phyloP scores from a whole-genome alignment of 495 filamentous ascomycete species.

The Bacidia gigantensis region DNA sequence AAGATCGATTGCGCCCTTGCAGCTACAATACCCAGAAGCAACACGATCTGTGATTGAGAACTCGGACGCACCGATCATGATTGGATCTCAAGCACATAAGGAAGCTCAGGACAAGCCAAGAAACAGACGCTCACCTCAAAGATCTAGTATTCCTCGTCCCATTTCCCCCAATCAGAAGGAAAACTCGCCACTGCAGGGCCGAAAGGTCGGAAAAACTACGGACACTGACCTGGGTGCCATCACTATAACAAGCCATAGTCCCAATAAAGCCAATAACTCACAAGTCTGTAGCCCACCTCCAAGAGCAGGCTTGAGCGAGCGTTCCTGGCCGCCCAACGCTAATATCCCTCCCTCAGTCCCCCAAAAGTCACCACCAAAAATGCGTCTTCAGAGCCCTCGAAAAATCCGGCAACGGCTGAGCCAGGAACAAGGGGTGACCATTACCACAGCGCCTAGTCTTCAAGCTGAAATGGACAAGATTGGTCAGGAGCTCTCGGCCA shows the following conservation, averaged over 20 bases:
- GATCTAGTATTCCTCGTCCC: constrained; percentile 11
- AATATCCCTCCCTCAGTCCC: constrained; percentile 23
- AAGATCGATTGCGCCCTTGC: background rate
- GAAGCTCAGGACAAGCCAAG: background rate
- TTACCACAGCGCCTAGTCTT: constrained; percentile 50
- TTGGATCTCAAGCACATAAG: constrained; percentile 3
- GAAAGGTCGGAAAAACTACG: background rate
- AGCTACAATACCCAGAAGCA: background rate
- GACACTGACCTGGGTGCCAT: constrained; percentile 11
- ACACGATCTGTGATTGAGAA: background rate
- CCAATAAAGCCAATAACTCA: constrained; percentile 37
- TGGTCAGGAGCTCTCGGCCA: constrained; percentile 60
- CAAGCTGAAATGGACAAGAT: constrained; percentile 71
- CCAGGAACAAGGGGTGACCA: constrained; percentile 60
- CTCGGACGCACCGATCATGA: background rate
- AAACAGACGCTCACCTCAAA: constrained; percentile 10
- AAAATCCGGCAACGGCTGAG: constrained; percentile 85
- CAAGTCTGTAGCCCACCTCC: constrained; percentile 38
- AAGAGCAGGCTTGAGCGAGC: constrained; percentile 37
- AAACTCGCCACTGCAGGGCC: constrained; percentile 10
- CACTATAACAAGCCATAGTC: constrained; percentile 29
- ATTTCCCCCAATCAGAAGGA: constrained; percentile 15
- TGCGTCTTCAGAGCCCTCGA: constrained; percentile 80
- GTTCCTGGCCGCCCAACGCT: constrained; percentile 30
- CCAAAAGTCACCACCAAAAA: constrained; percentile 39